A percentile compares a stretch with the other conserved stretches of the same genome.
Conservation (phyloP, 2,329 filamentous ascomycete species). For the Pestalotiopsis sp. region DNA sequence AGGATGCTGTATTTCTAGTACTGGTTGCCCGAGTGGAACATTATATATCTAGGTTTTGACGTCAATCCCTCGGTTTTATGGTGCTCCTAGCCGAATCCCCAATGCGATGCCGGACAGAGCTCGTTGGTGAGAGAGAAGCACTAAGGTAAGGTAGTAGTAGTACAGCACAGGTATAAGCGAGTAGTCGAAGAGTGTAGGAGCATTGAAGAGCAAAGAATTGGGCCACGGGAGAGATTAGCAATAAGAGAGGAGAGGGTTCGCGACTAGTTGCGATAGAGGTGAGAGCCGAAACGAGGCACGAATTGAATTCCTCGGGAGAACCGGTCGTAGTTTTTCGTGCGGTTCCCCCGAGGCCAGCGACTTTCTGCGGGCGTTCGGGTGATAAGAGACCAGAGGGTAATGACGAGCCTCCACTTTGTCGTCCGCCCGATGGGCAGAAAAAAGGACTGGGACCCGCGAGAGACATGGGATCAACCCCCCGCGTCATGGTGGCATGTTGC, state of each 20-base stretch:
- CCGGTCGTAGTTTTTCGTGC: slow-evolving; percentile 16
- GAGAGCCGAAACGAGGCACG: not conserved
- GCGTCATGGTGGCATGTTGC: slow-evolving; percentile 4
- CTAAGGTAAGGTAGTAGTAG: not conserved
- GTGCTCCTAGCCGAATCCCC: not conserved
- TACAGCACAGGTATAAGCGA: not conserved
- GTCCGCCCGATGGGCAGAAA: not conserved
- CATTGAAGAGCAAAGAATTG: not conserved
- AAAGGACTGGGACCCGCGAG: not conserved
- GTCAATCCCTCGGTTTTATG: not conserved
- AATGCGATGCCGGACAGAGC: not conserved
- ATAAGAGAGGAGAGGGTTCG: not conserved
- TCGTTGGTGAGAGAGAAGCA: not conserved
- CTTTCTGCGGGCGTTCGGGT: not conserved
- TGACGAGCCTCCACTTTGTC: not conserved
- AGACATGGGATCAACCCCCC: not conserved
- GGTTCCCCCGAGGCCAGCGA: not conserved
- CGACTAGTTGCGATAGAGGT: not conserved
- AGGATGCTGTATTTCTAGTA: slow-evolving; percentile 12
- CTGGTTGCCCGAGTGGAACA: slow-evolving; percentile 9
- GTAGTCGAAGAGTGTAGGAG: not conserved
- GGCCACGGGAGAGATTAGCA: not conserved
- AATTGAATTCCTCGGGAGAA: not conserved
- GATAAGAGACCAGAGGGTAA: not conserved
- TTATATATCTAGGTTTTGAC: not conserved